Evolutionary conservation across 345 rosid species (phyloP).

Genomic region (Bruguiera parviflora): DNA sequence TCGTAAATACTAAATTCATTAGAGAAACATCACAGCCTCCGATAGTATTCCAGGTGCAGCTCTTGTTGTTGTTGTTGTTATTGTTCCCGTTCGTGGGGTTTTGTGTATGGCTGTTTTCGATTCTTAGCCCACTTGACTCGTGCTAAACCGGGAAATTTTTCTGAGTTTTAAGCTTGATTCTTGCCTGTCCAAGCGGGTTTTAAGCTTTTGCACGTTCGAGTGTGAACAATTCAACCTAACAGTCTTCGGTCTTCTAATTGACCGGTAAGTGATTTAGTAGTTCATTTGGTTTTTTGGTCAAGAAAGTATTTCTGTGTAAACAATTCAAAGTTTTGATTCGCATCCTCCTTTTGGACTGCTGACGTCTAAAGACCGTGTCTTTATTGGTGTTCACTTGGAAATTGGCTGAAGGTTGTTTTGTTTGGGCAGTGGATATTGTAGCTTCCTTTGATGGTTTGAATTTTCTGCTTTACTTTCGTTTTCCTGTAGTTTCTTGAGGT

Average conservation of each 20-base stretch:
- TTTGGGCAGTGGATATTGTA: background rate
- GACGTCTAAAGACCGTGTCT: constrained; percentile 4
- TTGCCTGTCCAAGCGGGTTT: constrained; percentile 2
- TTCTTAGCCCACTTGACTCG: background rate
- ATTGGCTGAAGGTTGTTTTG: background rate
- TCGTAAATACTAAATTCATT: too few relatives aligned
- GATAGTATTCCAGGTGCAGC: too few relatives aligned
- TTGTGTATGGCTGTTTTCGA: background rate
- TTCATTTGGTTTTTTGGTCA: constrained; percentile 3
- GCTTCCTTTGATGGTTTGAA: background rate
- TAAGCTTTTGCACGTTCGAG: background rate
- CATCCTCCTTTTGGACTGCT: background rate
- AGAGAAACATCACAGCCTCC: too few relatives aligned
- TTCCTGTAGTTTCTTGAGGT: background rate
- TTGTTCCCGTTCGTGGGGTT: background rate
- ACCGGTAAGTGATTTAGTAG: constrained; percentile 18
- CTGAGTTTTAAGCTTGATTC: background rate
- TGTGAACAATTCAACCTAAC: constrained; percentile 4
- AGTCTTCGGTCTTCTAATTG: constrained; percentile 19
- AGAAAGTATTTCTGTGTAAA: constrained; percentile 1
- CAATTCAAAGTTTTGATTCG: background rate
- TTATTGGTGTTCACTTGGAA: background rate
- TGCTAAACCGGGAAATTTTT: background rate
- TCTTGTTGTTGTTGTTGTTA: background rate
- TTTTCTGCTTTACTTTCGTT: background rate